These are phyloP conservation scores for Aspergillus sp. DNA, from an alignment of 2,329 filamentous ascomycete genomes.

Conservation along the genomic window DNA sequence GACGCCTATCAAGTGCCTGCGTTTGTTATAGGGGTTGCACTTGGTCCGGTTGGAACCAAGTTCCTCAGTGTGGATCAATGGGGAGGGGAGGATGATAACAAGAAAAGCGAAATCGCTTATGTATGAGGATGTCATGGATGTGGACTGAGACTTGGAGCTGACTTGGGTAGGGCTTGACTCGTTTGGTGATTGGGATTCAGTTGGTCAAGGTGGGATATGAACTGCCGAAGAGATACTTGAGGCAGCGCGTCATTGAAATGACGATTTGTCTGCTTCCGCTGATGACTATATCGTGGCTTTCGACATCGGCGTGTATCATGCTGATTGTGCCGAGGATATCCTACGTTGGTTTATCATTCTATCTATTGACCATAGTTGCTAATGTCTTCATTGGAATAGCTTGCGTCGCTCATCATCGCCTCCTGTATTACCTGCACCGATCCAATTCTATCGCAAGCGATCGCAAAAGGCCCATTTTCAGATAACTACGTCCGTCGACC, in stretches of 20 bases:
- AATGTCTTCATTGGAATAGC: conserved; percentile 15
- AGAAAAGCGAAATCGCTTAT: conserved; percentile 37
- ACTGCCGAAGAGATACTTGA: conserved; percentile 53
- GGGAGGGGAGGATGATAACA: conserved; percentile 27
- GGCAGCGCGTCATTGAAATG: conserved; percentile 49
- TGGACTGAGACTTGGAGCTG: conserved; percentile 3
- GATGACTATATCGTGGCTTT: conserved; percentile 61
- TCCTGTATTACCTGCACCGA: conserved; percentile 60
- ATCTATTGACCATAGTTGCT: neutral
- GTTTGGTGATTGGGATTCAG: conserved; percentile 60
- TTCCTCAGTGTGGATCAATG: conserved; percentile 45
- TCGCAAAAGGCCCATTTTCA: conserved; percentile 59
- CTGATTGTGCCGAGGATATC: conserved; percentile 52
- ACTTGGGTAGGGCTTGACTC: conserved; percentile 40
- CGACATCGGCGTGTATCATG: conserved; percentile 53
- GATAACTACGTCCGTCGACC: conserved; percentile 57
- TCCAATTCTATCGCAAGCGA: conserved; percentile 57
- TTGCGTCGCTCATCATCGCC: conserved; percentile 54
- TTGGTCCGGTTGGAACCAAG: conserved; percentile 53
- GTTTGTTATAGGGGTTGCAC: conserved; percentile 48
- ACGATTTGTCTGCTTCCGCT: conserved; percentile 53
- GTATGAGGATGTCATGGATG: conserved; percentile 19
- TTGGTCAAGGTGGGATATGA: conserved; percentile 62
- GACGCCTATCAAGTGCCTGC: conserved; percentile 45
- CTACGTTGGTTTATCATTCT: conserved; percentile 25